phyloP scores from a whole-genome alignment of 495 filamentous ascomycete species.

The Penicillium egyptiacum region DNA sequence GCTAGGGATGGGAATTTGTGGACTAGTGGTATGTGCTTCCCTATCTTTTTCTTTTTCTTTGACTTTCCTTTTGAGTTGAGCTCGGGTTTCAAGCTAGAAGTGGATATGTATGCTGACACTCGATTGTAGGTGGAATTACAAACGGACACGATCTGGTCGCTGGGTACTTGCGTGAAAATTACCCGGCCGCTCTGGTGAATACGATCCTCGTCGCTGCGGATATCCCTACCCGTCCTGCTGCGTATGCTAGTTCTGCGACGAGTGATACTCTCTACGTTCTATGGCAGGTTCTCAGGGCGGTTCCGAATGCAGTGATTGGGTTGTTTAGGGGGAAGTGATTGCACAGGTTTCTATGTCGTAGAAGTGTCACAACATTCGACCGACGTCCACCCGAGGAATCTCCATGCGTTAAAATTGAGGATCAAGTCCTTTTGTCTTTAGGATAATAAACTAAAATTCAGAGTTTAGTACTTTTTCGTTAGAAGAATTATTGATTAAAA shows the following conservation, averaged over 20 bases:
- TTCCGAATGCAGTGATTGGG: conserved; percentile 16
- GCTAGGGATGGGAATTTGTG: conserved; percentile 60
- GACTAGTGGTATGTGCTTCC: conserved; percentile 52
- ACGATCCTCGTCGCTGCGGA: conserved; percentile 51
- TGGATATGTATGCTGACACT: not conserved
- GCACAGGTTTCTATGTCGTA: not conserved
- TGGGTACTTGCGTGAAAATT: conserved; percentile 51
- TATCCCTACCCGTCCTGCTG: conserved; percentile 46
- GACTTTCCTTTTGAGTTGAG: too few species aligned
- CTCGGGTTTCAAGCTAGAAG: too few species aligned
- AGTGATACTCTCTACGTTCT: conserved; percentile 16
- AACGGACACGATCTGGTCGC: conserved; percentile 63
- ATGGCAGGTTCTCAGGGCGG: conserved; percentile 20
- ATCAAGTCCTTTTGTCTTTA: not conserved
- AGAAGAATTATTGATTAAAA: too few species aligned
- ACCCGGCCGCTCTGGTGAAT: conserved; percentile 49
- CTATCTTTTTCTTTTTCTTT: not conserved
- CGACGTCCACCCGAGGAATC: conserved; percentile 18
- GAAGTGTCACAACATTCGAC: not conserved
- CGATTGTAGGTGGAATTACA: conserved; percentile 54
- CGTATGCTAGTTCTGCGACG: conserved; percentile 32
- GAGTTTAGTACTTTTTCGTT: not conserved
- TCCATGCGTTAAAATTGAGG: not conserved
- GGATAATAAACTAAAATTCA: not conserved
- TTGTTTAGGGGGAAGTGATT: conserved; percentile 1